phyloP scores from a whole-genome alignment of 495 filamentous ascomycete species.

The Daldinia decipiens region DNA sequence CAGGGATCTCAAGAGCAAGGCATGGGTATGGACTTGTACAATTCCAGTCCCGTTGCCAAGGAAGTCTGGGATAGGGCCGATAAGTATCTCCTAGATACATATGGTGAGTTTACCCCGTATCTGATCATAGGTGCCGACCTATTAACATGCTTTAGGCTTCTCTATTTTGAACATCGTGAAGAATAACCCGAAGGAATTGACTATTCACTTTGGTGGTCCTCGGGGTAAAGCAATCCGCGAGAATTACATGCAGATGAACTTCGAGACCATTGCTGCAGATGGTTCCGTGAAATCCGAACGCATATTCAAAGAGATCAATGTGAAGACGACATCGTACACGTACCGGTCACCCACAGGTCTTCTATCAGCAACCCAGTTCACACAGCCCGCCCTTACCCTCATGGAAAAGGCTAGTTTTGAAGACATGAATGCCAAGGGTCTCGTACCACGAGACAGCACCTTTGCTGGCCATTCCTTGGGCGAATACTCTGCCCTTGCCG shows the following conservation, averaged over 20 bases:
- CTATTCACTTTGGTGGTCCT: conserved; percentile 96
- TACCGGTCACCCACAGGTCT: conserved; percentile 96
- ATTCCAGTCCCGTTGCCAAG: conserved; percentile 87
- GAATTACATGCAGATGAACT: conserved; percentile 99
- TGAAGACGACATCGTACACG: conserved; percentile 92
- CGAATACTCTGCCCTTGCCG: conserved; percentile 97
- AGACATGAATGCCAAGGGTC: conserved; percentile 96
- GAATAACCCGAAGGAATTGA: conserved; percentile 99
- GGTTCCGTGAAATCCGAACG: conserved; percentile 96
- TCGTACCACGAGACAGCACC: conserved; percentile 94
- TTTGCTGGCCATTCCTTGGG: conserved; percentile 98
- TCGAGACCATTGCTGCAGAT: conserved; percentile 92
- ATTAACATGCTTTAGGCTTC: conserved; percentile 73
- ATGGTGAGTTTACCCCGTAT: conserved; percentile 69
- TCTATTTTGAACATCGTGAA: conserved; percentile 98
- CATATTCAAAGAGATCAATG: conserved; percentile 97
- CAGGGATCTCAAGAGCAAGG: conserved; percentile 98
- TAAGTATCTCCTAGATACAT: conserved; percentile 98
- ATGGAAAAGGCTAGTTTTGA: conserved; percentile 99
- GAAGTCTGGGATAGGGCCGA: conserved; percentile 99
- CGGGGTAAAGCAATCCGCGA: conserved; percentile 96
- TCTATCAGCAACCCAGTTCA: conserved; percentile 97
- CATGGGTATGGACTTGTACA: conserved; percentile 99
- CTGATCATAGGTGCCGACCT: neutral
- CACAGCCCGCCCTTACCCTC: conserved; percentile 93